phyloP scores from a whole-genome alignment of 768 basidiomycete species.

The Termitomyces sp. region DNA sequence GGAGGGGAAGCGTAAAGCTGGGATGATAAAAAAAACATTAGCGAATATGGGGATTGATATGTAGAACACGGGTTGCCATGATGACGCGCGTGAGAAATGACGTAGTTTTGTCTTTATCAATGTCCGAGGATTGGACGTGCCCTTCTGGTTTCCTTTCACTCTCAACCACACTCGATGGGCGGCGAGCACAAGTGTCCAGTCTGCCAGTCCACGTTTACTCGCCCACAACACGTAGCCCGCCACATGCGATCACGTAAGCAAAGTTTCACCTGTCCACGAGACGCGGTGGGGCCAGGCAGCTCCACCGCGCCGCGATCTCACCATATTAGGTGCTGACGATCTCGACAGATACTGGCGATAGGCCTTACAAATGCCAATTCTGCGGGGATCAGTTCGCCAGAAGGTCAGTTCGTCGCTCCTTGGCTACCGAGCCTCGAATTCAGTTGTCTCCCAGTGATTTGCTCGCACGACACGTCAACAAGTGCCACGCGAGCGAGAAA shows the following conservation, averaged over 20 bases:
- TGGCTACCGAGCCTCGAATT: no score
- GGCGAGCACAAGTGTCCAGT: conserved; percentile 87
- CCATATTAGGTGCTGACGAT: conserved; percentile 1
- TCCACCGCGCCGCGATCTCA: conserved; percentile 18
- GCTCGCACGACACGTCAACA: conserved; percentile 82
- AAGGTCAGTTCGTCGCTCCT: conserved; percentile 42
- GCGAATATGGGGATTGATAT: no score
- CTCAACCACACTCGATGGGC: conserved; percentile 58
- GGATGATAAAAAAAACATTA: no score
- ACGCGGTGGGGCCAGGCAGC: neutral
- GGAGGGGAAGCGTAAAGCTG: no score
- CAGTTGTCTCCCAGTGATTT: conserved; percentile 70
- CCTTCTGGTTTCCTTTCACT: neutral
- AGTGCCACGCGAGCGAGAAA: conserved; percentile 82
- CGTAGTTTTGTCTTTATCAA: no score
- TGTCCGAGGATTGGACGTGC: no score
- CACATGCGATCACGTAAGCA: conserved; percentile 89
- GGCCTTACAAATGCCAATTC: conserved; percentile 84
- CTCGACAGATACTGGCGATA: conserved; percentile 74
- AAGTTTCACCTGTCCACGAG: neutral
- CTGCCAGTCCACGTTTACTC: conserved; percentile 83
- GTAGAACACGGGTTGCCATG: no score
- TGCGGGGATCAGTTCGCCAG: conserved; percentile 90
- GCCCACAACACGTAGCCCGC: conserved; percentile 85
- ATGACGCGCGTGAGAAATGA: no score